phyloP scores from a whole-genome alignment of 1,284 basidiomycete species.

The Sanghuangporus weigelae region DNA sequence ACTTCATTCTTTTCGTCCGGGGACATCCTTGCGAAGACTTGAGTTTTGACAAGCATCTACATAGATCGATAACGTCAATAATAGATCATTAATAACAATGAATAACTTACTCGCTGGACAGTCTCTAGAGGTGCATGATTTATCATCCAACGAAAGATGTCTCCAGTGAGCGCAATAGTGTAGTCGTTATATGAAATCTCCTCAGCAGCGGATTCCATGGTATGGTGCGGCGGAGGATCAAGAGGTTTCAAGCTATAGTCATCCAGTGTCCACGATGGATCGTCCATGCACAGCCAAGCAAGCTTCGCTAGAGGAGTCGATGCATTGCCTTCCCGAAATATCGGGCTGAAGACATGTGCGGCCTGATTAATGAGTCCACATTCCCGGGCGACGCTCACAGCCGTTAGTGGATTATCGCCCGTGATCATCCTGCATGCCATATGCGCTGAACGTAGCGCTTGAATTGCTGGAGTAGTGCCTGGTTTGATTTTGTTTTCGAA shows the following conservation, averaged over 20 bases:
- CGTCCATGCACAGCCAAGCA: conserved; percentile 93
- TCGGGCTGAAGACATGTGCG: conserved; percentile 88
- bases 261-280: conserved; percentile 82
- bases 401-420: conserved; percentile 95
- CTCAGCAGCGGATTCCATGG: conserved; percentile 49
- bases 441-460: conserved; percentile 84
- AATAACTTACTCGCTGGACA: conserved; percentile 70
- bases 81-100: neutral
- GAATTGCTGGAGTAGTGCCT: conserved; percentile 89
- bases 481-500: conserved; percentile 99
- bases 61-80: neutral
- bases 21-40: conserved; percentile 98
- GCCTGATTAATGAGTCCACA: conserved; percentile 88
- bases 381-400: conserved; percentile 95
- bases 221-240: conserved; percentile 58
- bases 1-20: conserved; percentile 99
- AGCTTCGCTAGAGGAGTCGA: conserved; percentile 63
- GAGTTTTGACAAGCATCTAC: conserved; percentile 97
- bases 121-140: conserved; percentile 94
- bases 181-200: conserved; percentile 83
- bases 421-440: conserved; percentile 98
- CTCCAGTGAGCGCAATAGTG: conserved; percentile 91
- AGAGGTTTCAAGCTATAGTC: conserved; percentile 82
- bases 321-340: conserved; percentile 71
- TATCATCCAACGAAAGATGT: conserved; percentile 98